Evolutionary conservation across 2,329 filamentous ascomycete genomes (phyloP).

Genomic region (Aphanoascus verrucosus): DNA sequence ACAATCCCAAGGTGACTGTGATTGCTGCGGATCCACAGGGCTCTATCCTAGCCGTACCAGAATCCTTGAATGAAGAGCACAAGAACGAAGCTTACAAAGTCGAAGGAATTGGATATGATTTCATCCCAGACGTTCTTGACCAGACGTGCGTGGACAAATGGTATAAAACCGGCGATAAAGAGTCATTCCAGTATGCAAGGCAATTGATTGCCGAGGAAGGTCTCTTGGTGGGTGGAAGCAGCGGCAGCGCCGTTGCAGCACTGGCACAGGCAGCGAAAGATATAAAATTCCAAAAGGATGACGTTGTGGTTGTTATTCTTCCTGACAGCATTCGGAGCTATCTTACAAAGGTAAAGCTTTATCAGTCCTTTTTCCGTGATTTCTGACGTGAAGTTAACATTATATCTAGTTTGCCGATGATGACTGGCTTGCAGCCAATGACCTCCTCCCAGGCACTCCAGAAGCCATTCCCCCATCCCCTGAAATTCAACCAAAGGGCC

Average conservation of each 20-base stretch:
- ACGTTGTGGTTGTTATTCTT: slow-evolving; percentile 80
- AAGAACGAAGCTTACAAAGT: slow-evolving; percentile 88
- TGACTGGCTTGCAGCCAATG: slow-evolving; percentile 96
- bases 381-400: background rate
- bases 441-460: slow-evolving; percentile 59
- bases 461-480: slow-evolving; percentile 29
- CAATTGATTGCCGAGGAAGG: slow-evolving; percentile 89
- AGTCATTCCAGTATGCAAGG: slow-evolving; percentile 84
- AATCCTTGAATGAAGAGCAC: slow-evolving; percentile 65
- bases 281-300: slow-evolving; percentile 63
- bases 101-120: slow-evolving; percentile 97
- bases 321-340: slow-evolving; percentile 97
- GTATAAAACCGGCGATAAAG: slow-evolving; percentile 95
- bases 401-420: slow-evolving; percentile 70
- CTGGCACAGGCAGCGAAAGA: slow-evolving; percentile 68
- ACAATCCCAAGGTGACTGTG: slow-evolving; percentile 74
- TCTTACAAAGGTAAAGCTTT: slow-evolving; percentile 59
- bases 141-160: slow-evolving; percentile 73
- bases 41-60: slow-evolving; percentile 78
- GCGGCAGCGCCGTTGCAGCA: slow-evolving; percentile 81
- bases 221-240: slow-evolving; percentile 83
- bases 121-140: slow-evolving; percentile 87
- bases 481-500: slow-evolving; percentile 27
- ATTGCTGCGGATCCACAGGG: slow-evolving; percentile 88
- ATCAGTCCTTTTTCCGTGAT: background rate